Conservation (phyloP, 805 yeast species). For the Candida gorgasii region DNA sequence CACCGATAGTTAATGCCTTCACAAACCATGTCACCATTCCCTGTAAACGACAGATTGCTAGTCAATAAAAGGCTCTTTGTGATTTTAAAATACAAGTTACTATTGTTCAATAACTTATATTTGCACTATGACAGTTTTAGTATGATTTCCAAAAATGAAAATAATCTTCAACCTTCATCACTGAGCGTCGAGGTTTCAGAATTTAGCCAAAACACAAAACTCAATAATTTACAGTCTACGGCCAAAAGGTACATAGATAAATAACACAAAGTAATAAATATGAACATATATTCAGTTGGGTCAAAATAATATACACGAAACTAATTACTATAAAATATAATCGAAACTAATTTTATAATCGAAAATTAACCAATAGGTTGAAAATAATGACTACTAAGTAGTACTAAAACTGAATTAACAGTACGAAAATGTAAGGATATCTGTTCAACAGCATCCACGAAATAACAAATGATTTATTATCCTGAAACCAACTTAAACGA, state of each 20-base stretch:
- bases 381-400: neutral
- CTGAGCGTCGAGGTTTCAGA: too few species aligned
- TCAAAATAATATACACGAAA: conserved; percentile 8
- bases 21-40: too few species aligned
- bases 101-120: too few species aligned
- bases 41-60: too few species aligned
- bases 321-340: neutral
- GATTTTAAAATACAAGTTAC: too few species aligned
- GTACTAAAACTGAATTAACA: too few species aligned
- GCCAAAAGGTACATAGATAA: neutral
- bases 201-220: neutral
- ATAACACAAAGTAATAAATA: neutral
- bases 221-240: neutral
- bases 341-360: neutral
- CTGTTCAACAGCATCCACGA: conserved; percentile 14
- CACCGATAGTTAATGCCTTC: too few species aligned
- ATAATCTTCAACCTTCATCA: too few species aligned
- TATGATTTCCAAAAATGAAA: too few species aligned
- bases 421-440: conserved; percentile 1
- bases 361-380: neutral
- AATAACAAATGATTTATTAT: conserved; percentile 3
- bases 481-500: conserved; percentile 2
- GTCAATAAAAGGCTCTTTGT: too few species aligned
- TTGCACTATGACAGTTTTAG: too few species aligned
- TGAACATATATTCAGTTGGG: conserved; percentile 7